Conservation (phyloP, 2,329 filamentous ascomycete genomes). For the Botrytis cinerea region DNA sequence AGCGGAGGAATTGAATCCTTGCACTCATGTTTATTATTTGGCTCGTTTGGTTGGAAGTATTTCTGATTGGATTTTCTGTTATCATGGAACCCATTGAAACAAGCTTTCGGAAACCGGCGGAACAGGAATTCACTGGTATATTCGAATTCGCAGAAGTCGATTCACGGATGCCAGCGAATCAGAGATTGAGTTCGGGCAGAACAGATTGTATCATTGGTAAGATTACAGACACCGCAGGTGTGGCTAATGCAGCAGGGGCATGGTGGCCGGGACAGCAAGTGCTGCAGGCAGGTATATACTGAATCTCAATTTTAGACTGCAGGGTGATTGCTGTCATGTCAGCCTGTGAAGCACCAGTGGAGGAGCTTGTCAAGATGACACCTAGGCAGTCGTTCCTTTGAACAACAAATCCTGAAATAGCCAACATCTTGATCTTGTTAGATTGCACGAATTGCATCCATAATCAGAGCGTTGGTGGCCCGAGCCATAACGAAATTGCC, state of each 20-base stretch:
- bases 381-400: neutral
- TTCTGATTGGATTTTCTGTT: neutral
- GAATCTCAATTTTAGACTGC: neutral
- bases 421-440: neutral
- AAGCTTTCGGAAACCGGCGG: neutral
- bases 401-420: neutral
- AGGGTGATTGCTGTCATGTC: neutral
- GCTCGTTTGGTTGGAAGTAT: neutral
- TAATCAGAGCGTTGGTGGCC: neutral
- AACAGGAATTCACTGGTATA: neutral
- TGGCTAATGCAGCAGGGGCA: neutral
- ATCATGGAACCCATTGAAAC: neutral
- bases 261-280: neutral
- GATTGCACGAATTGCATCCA: neutral
- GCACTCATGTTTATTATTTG: neutral
- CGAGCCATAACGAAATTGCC: neutral
- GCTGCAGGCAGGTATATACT: neutral
- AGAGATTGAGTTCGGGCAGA: neutral
- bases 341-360: neutral
- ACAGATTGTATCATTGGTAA: neutral
- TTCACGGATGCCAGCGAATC: neutral
- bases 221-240: neutral
- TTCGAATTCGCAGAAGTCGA: neutral
- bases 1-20: neutral
- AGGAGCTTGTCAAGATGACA: neutral